Conservation (phyloP, 306 rosid species). For the Dryas octopetala region DNA sequence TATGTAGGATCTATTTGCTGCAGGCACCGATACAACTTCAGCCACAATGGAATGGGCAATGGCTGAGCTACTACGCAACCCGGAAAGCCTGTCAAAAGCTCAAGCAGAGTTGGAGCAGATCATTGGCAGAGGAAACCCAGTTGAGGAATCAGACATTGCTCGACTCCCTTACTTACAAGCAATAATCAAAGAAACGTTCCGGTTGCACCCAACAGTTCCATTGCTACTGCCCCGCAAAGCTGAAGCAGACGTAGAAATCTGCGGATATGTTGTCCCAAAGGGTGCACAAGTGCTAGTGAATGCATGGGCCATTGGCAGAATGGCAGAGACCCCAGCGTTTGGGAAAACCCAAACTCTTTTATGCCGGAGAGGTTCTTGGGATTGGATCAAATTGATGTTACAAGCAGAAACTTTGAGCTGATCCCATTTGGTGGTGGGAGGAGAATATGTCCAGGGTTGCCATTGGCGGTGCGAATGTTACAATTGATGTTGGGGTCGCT, state of each 20-base stretch:
- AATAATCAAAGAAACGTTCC: constrained; percentile 30
- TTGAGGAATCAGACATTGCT: constrained; percentile 23
- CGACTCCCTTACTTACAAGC: constrained; percentile 34
- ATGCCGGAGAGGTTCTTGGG: constrained; percentile 33
- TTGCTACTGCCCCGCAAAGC: constrained; percentile 27
- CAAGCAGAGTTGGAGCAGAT: constrained; percentile 14
- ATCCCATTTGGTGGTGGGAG: too few species aligned
- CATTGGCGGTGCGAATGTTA: too few species aligned
- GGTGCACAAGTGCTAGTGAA: constrained; percentile 32
- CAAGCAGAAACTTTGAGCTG: too few species aligned
- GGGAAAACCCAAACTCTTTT: constrained; percentile 24
- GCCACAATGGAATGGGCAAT: constrained; percentile 35
- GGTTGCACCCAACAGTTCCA: constrained; percentile 20
- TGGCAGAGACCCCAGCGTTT: constrained; percentile 20
- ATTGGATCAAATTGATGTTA: too few species aligned
- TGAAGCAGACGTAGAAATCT: neutral
- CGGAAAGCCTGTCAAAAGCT: constrained; percentile 20
- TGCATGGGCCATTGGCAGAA: constrained; percentile 37
- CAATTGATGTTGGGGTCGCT: too few species aligned
- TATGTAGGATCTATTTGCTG: too few species aligned
- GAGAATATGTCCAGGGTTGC: too few species aligned
- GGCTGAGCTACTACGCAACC: constrained; percentile 30
- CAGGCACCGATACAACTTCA: constrained; percentile 29
- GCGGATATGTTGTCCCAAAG: constrained; percentile 16
- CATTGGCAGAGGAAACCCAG: constrained; percentile 23